Evolutionary conservation across 805 yeast species (phyloP), one percentile per base, ranked within the genome.

Genomic region (Schizosaccharomyces lindneri): DNA sequence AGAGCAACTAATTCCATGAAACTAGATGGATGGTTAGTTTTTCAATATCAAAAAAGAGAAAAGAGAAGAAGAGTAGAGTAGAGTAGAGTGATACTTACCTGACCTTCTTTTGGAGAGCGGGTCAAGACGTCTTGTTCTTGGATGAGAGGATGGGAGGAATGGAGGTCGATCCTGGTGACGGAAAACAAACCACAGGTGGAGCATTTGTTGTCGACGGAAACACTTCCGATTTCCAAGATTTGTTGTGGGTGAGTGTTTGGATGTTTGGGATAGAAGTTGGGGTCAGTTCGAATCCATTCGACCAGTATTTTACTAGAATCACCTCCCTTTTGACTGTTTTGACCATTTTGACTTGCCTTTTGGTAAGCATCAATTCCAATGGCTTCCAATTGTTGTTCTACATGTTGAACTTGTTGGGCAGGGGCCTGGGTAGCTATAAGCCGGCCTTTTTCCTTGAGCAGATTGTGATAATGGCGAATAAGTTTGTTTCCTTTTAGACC

Each of bases 341-440:
- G 98, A 0, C 98, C 98, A 61, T 81, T 80, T 0, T 84, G 78
- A 1, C 95, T 86, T 0, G 97, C 97, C 24, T 76, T 71, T 68
- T 90, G 98, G 69, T 90, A 90, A 11, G 79, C 79, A 60, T 80
- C 77, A 1, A 90, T 70, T 0, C 96, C 97, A 55, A 81, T 74
- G 55, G 73, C 75, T 7, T 73, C 73, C 3, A 84, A 76, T 67
- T 85, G 88, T 2, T 74, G 76, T 64, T 81, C 83, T 5, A 88
- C 79, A 61, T 83, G 13, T 24, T 51, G 13, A 3, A 51, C 27
- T 51, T 51, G 19, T 29, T 51, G 11, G n/a, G 15, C 19, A 21
- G 31, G 17, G 11, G 57, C 57, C 2, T 29, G 21, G 21, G 36
- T 7, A 84, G 70, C 4, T 69, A 66, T 0, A 61, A 60, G 1